Base-by-base conservation (phyloP, 345 rosid genomes). In the Populus alba region DNA sequence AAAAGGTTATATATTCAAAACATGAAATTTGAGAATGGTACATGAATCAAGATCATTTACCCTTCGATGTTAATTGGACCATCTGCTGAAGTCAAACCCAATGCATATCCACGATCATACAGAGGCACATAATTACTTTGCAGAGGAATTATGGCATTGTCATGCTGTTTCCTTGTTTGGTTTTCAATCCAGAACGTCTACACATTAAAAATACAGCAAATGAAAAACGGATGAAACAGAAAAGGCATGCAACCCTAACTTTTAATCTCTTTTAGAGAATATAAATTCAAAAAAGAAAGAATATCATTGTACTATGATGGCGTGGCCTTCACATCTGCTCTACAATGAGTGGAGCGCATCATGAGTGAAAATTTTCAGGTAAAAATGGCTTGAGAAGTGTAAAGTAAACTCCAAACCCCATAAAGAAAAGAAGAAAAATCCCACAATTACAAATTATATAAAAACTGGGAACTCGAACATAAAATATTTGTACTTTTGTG, bases 161-260 rank as follows among this genome's bases (percentile, higher is more conserved):
- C 80, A 59, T 77, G 81, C 74, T 47, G 73, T 78, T 78, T 86
- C 73, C 81, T 81, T 39, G 90, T 83, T 88, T 86, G 89, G 72
- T 82, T 85, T 84, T 94, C 99, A 57, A 97, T 86, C 97, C 97
- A 91, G 77, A 89, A 96, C 59, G 97, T 90, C 99, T 94, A 80
- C 89, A 89, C 43, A 82, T 62, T 27, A 27, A 74, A 78, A 89
- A 75, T 20, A 83, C 22, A 37, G 38, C 31, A 41, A 15, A 65
- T 29, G 27, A 74, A 53, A 4, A 65, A 27, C 27, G n/a, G 35
- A 39, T 70, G 63, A 11, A 29, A 41, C 20, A 66, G 7, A 18
- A 11, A 80, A 75, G 65, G 49, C 47, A 2, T n/a, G 68, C 45
- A 35, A 35, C 16, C 31, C 20, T 72, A 5, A 55, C 22, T 38